Percentiles rank a stretch among this genome's conserved stretches.
Evolutionary conservation across 345 rosid genomes (phyloP).

Genomic region (Conringia planisiliqua): DNA sequence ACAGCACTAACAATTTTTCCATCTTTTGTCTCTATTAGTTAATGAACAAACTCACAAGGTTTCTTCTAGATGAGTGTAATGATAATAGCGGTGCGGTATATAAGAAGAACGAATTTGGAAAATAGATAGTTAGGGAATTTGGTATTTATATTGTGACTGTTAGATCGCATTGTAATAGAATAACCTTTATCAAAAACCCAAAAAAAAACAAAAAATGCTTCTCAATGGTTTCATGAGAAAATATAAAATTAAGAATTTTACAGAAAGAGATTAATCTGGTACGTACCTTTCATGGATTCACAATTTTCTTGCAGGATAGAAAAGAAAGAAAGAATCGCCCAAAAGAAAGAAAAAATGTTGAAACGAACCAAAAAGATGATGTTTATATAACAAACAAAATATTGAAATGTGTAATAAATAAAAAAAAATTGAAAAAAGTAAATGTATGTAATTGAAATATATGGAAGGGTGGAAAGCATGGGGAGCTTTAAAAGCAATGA

Average conservation of each 20-base stretch:
- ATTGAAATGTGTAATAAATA: neutral
- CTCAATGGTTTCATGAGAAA: neutral
- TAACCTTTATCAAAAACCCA: neutral
- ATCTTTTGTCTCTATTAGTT: constrained; percentile 11
- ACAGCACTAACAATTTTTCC: neutral
- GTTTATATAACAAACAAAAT: constrained; percentile 20
- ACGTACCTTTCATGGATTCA: constrained; percentile 35
- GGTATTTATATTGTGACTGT: neutral
- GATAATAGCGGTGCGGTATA: neutral
- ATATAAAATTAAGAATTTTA: neutral
- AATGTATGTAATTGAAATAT: neutral
- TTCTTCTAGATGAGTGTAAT: neutral
- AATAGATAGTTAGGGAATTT: neutral
- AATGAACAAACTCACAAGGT: constrained; percentile 1
- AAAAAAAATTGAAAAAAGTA: neutral
- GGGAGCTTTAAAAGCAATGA: constrained; percentile 22
- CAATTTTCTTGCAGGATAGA: constrained; percentile 1
- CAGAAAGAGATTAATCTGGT: neutral
- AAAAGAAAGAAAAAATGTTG: constrained; percentile 19
- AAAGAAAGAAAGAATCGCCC: neutral
- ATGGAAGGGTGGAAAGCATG: constrained; percentile 32
- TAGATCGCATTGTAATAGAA: neutral
- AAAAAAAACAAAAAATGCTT: neutral
- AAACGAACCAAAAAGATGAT: constrained; percentile 3
- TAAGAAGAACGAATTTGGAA: neutral